Evolutionary conservation across 148 eudicot species (phyloP).

Genomic region (Amaranthus cruentus): DNA sequence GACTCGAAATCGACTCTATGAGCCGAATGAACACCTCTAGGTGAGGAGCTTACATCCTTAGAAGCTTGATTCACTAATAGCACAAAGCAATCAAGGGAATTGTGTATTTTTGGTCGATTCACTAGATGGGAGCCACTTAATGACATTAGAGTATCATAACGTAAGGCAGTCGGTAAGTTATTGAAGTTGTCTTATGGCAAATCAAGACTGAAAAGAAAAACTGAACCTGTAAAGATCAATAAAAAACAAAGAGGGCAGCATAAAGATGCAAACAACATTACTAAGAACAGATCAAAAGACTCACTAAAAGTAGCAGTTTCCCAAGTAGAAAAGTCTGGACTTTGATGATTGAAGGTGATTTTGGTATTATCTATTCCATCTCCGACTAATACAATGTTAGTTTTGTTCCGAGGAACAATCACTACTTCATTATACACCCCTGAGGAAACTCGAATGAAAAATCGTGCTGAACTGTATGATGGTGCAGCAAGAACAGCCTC

Average conservation of each 20-base stretch:
- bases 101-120: too few species aligned
- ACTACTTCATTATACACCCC: conserved; percentile 27
- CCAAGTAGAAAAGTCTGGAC: conserved; percentile 22
- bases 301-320: conserved; percentile 29
- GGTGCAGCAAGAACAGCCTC: conserved; percentile 29
- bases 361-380: conserved; percentile 27
- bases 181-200: not conserved
- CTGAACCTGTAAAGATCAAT: not conserved
- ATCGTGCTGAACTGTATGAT: conserved; percentile 2
- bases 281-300: not conserved
- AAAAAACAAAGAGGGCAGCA: not conserved
- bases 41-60: too few species aligned
- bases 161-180: too few species aligned
- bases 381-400: conserved; percentile 27
- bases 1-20: too few species aligned
- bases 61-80: too few species aligned
- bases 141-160: too few species aligned
- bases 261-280: not conserved
- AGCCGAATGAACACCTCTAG: too few species aligned
- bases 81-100: too few species aligned
- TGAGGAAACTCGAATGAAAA: conserved; percentile 10
- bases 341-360: conserved; percentile 19
- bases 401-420: conserved; percentile 23
- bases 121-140: too few species aligned
- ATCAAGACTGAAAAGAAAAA: not conserved